A percentile compares a stretch with the other conserved stretches of the same genome.
These are phyloP conservation scores for Leucogyrophana mollusca DNA, from an alignment of 768 basidiomycete species.

Conservation along the genomic window DNA sequence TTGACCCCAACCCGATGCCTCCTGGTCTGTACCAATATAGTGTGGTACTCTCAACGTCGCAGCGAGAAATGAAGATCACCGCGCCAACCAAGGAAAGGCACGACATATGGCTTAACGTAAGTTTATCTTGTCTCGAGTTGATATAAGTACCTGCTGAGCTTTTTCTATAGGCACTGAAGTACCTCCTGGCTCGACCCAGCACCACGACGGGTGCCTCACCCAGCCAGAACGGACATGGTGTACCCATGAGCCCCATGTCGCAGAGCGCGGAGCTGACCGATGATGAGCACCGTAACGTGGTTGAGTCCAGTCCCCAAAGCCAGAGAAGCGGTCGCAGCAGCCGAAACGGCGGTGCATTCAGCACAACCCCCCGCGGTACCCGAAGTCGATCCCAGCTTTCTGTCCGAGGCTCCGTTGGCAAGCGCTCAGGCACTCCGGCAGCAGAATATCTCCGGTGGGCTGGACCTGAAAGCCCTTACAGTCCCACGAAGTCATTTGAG, in stretches of 20 bases:
- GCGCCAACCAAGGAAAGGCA: constrained; percentile 93
- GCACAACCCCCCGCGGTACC: constrained; percentile 72
- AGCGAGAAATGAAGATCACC: constrained; percentile 98
- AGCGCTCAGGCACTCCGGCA: constrained; percentile 88
- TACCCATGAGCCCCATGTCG: constrained; percentile 51
- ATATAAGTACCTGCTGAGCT: constrained; percentile 8
- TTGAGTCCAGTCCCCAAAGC: constrained; percentile 67
- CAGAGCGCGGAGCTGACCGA: constrained; percentile 43
- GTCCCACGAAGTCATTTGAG: constrained; percentile 69
- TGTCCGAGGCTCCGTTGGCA: constrained; percentile 66
- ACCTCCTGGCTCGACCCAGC: constrained; percentile 78
- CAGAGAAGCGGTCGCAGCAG: constrained; percentile 67
- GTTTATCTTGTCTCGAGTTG: constrained; percentile 27
- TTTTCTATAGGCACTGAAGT: constrained; percentile 75
- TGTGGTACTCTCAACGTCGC: constrained; percentile 88
- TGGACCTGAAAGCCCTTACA: constrained; percentile 72
- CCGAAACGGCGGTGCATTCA: constrained; percentile 64
- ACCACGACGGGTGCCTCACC: constrained; percentile 22
- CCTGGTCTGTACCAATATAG: constrained; percentile 92
- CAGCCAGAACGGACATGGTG: constrained; percentile 27
- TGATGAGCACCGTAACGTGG: constrained; percentile 46
- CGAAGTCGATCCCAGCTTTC: constrained; percentile 82
- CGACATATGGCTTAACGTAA: constrained; percentile 93
- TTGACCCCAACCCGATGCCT: constrained; percentile 95
- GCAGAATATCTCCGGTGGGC: constrained; percentile 87